A percentile compares a stretch with the other conserved stretches of the same genome.
Evolutionary conservation across 306 rosid genomes (phyloP).

Genomic region (Trifolium repens): DNA sequence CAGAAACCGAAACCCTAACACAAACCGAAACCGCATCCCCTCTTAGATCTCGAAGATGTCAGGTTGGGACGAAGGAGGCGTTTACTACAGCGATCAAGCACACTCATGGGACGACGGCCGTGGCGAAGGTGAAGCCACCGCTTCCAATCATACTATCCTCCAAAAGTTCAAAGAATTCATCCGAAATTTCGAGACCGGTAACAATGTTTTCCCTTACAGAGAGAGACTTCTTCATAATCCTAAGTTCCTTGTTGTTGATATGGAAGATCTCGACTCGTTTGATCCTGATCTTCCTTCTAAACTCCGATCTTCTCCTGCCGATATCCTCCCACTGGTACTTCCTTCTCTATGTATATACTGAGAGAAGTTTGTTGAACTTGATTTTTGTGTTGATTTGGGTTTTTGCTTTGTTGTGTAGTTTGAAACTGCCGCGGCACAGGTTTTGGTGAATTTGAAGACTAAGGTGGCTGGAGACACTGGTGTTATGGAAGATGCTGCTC

Average conservation of each 20-base stretch:
- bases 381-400: not conserved
- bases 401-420: constrained; percentile 52
- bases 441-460: constrained; percentile 76
- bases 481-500: constrained; percentile 76
- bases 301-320: constrained; percentile 85
- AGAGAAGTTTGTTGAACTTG: not conserved
- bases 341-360: too few relatives aligned
- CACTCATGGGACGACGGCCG: constrained; percentile 74
- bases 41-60: constrained; percentile 61
- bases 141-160: constrained; percentile 69
- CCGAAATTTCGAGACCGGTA: constrained; percentile 75
- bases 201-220: constrained; percentile 77
- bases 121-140: constrained; percentile 47
- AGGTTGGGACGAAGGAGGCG: constrained; percentile 98
- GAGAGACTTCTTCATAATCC: constrained; percentile 81
- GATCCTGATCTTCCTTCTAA: constrained; percentile 79
- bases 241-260: constrained; percentile 63
- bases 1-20: constrained; percentile 23
- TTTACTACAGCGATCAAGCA: constrained; percentile 95
- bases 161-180: constrained; percentile 94
- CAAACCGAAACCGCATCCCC: not conserved
- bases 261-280: constrained; percentile 80
- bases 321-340: constrained; percentile 73
- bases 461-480: constrained; percentile 88
- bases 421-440: constrained; percentile 96